Conservation (phyloP, 148 eudicot species). For the Heliosperma pusillum region DNA sequence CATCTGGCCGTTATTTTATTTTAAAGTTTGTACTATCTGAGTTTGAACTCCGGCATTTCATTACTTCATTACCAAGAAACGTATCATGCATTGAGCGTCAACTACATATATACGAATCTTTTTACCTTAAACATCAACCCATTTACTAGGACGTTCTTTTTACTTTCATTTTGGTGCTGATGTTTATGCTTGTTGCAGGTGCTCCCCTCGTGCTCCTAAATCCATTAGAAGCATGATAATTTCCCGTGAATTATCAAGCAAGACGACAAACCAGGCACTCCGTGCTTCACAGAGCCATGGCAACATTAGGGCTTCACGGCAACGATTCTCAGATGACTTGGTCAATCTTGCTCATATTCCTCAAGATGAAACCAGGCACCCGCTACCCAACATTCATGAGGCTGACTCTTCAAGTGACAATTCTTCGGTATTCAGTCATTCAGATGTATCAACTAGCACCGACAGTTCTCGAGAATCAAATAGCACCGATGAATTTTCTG, state of each 20-base stretch:
- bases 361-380: conserved; percentile 18
- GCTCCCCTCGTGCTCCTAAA: conserved; percentile 85
- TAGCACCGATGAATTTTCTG: conserved; percentile 46
- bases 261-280: conserved; percentile 27
- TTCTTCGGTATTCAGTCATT: conserved; percentile 47
- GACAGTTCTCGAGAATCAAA: conserved; percentile 51
- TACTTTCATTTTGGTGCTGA: neutral
- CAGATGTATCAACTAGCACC: conserved; percentile 51
- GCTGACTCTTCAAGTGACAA: conserved; percentile 60
- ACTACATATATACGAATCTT: neutral
- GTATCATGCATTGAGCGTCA: neutral
- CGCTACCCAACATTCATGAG: conserved; percentile 28
- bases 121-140: neutral
- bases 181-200: conserved; percentile 36
- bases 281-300: conserved; percentile 20
- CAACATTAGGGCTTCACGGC: conserved; percentile 19
- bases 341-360: neutral
- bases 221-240: conserved; percentile 46
- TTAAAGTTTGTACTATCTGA: neutral
- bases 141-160: neutral
- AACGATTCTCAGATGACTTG: neutral
- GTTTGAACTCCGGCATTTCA: neutral
- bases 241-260: conserved; percentile 38
- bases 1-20: neutral
- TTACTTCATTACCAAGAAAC: no score